Evolutionary conservation across 176 grass and related monocot species (phyloP).

Genomic region (Juncus effusus): DNA sequence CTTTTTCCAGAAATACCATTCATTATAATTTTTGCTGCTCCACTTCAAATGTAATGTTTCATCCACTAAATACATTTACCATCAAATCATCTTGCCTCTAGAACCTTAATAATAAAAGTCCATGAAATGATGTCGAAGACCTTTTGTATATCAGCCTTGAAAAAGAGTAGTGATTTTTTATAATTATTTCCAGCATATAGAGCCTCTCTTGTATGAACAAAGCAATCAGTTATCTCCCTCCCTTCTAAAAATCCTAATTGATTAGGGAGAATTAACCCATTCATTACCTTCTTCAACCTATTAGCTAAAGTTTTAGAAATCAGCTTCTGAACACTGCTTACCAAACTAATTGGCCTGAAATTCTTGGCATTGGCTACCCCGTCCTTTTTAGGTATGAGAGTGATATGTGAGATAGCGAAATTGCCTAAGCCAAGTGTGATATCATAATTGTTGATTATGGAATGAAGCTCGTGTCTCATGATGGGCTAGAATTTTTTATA

Average conservation of each 20-base stretch:
- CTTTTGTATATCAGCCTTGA: not conserved
- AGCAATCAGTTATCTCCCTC: not conserved
- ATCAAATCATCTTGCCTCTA: not conserved
- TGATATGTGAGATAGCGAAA: not conserved
- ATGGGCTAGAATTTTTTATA: no score
- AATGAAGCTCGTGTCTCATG: no score
- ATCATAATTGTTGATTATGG: not conserved
- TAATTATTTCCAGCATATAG: not conserved
- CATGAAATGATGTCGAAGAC: not conserved
- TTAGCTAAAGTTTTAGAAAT: not conserved
- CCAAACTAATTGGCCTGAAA: not conserved
- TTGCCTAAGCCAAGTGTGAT: not conserved
- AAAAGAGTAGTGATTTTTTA: not conserved
- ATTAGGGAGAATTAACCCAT: not conserved
- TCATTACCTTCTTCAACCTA: not conserved
- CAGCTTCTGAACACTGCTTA: not conserved
- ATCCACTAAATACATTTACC: no score
- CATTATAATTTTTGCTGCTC: no score
- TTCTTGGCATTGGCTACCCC: not conserved
- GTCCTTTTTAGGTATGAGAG: not conserved
- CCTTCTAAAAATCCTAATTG: not conserved
- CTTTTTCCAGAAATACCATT: no score
- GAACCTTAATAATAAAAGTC: not conserved
- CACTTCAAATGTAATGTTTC: no score
- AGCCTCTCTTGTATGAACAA: not conserved